Percentiles rank a stretch among this genome's conserved stretches.
phyloP scores from a whole-genome alignment of 2,329 filamentous ascomycete genomes.

The Zymoseptoria ardabiliae region DNA sequence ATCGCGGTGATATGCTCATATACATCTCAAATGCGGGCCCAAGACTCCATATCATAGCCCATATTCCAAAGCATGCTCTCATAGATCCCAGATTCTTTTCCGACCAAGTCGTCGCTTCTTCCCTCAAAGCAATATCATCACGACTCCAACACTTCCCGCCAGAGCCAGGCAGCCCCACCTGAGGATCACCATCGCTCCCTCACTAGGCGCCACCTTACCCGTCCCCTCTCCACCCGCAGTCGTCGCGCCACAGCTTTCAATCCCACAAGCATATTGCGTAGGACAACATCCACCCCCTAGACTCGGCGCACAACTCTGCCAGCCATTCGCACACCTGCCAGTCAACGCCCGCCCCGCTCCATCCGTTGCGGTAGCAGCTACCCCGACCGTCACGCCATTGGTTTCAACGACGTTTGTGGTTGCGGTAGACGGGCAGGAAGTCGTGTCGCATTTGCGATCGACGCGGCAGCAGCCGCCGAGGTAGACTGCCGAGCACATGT shows the following conservation, averaged over 20 bases:
- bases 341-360: slow-evolving; percentile 23
- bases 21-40: background rate
- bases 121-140: slow-evolving; percentile 34
- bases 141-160: slow-evolving; percentile 28
- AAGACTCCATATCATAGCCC: background rate
- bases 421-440: slow-evolving; percentile 61
- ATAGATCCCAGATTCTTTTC: background rate
- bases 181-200: slow-evolving; percentile 22
- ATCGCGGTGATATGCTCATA: background rate
- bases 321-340: slow-evolving; percentile 64
- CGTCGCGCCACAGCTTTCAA: slow-evolving; percentile 58
- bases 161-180: slow-evolving; percentile 28
- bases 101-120: background rate
- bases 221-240: slow-evolving; percentile 50
- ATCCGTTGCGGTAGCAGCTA: slow-evolving; percentile 44
- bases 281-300: slow-evolving; percentile 78
- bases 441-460: slow-evolving; percentile 74
- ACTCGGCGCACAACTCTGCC: slow-evolving; percentile 64
- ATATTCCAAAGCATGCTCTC: background rate
- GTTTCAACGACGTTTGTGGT: slow-evolving; percentile 58
- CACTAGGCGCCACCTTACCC: slow-evolving; percentile 34
- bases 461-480: slow-evolving; percentile 81
- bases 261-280: slow-evolving; percentile 63
- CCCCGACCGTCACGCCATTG: slow-evolving; percentile 63
- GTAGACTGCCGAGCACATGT: slow-evolving; percentile 77